Conservation (phyloP, 179 eudicot species). For the Beta lomatogona region DNA sequence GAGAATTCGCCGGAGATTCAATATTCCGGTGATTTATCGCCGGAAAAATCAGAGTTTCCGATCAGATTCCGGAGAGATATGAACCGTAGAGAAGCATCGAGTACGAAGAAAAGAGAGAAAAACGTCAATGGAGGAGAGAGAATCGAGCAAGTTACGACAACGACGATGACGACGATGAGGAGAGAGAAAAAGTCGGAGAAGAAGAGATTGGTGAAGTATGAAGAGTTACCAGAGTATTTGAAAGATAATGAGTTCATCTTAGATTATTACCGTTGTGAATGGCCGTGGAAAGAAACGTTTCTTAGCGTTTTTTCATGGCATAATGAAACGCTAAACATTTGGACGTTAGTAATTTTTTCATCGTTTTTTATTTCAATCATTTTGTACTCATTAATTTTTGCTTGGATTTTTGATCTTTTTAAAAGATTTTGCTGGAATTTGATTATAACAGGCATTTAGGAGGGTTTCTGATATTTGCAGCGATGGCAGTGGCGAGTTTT, state of each 20-base stretch:
- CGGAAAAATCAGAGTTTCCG: not conserved
- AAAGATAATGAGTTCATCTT: slow-evolving; percentile 81
- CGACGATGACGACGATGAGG: slow-evolving; percentile 8
- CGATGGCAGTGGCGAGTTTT: slow-evolving; percentile 55
- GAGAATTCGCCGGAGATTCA: slow-evolving; percentile 22
- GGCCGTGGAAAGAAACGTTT: slow-evolving; percentile 79
- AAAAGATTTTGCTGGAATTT: not conserved
- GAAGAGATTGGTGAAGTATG: slow-evolving; percentile 52
- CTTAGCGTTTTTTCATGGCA: slow-evolving; percentile 77
- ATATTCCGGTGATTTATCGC: not conserved
- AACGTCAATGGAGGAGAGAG: slow-evolving; percentile 16
- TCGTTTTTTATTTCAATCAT: not conserved
- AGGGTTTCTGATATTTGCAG: slow-evolving; percentile 67
- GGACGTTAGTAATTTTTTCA: slow-evolving; percentile 62
- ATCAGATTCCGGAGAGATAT: not conserved
- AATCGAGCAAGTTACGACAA: slow-evolving; percentile 10
- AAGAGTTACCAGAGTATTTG: slow-evolving; percentile 70
- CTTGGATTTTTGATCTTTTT: not conserved
- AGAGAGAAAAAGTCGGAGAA: slow-evolving; percentile 18
- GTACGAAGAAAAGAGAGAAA: slow-evolving; percentile 23
- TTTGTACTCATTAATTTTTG: not conserved
- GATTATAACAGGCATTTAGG: slow-evolving; percentile 65
- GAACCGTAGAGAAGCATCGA: slow-evolving; percentile 3
- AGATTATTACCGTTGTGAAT: slow-evolving; percentile 83
- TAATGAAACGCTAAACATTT: slow-evolving; percentile 84